Conservation (phyloP, 495 filamentous ascomycete species). For the Acidiella bohemica region DNA sequence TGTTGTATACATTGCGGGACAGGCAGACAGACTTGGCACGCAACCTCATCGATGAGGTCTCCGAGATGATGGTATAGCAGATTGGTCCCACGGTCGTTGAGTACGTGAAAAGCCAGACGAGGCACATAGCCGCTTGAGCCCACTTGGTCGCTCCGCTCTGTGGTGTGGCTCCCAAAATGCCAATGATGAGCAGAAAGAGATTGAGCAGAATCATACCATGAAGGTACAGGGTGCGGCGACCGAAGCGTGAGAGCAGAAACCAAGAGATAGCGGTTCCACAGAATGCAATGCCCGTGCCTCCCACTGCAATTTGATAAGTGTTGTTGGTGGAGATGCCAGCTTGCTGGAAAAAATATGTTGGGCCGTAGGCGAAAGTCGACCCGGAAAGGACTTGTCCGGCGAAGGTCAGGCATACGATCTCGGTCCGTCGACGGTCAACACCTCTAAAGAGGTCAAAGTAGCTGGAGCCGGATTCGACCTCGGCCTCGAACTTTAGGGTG, state of each 20-base stretch:
- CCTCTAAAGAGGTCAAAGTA: slow-evolving; percentile 30
- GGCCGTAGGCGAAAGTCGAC: slow-evolving; percentile 57
- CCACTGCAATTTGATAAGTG: slow-evolving; percentile 24
- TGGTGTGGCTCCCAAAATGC: slow-evolving; percentile 21
- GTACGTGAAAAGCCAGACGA: slow-evolving; percentile 34
- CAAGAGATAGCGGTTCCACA: slow-evolving; percentile 25
- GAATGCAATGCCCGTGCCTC: slow-evolving; percentile 27
- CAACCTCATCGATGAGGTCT: slow-evolving; percentile 30
- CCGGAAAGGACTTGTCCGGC: slow-evolving; percentile 68
- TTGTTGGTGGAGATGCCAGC: slow-evolving; percentile 37
- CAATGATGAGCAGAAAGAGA: slow-evolving; percentile 26
- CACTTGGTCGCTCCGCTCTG: slow-evolving; percentile 22
- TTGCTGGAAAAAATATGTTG: slow-evolving; percentile 62
- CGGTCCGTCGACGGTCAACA: slow-evolving; percentile 26
- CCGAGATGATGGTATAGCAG: slow-evolving; percentile 29
- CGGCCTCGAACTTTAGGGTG: slow-evolving; percentile 26
- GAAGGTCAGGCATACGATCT: slow-evolving; percentile 42
- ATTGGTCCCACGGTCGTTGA: slow-evolving; percentile 33
- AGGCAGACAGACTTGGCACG: slow-evolving; percentile 28
- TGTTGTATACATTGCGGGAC: slow-evolving; percentile 26
- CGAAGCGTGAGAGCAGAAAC: slow-evolving; percentile 26
- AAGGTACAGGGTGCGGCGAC: slow-evolving; percentile 27
- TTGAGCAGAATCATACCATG: slow-evolving; percentile 12
- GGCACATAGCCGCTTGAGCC: slow-evolving; percentile 25
- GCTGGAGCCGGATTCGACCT: slow-evolving; percentile 22